A percentile compares a stretch with the other conserved stretches of the same genome.
phyloP scores from a whole-genome alignment of 2,329 filamentous ascomycete species.

The Trichoderma semiorbis region DNA sequence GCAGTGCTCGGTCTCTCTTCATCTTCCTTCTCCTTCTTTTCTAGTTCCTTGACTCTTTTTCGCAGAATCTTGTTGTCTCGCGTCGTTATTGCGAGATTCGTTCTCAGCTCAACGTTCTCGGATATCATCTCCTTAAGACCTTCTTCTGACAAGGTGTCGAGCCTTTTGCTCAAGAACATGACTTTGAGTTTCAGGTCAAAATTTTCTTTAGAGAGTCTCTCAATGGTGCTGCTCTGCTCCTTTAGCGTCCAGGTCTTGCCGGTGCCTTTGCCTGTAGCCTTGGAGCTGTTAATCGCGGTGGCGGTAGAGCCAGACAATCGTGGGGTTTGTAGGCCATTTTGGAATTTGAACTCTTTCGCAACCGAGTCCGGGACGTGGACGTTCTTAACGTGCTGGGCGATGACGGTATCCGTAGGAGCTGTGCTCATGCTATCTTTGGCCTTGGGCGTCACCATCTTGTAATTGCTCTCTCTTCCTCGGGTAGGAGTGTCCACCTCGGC shows the following conservation, averaged over 20 bases:
- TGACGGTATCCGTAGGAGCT: slow-evolving; percentile 80
- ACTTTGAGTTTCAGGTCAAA: slow-evolving; percentile 97
- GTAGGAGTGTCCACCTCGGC: slow-evolving; percentile 46
- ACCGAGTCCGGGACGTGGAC: slow-evolving; percentile 89
- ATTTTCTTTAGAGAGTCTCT: slow-evolving; percentile 94
- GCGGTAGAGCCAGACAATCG: slow-evolving; percentile 52
- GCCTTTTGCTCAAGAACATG: slow-evolving; percentile 89
- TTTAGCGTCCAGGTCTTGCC: slow-evolving; percentile 77
- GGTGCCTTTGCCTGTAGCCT: slow-evolving; percentile 51
- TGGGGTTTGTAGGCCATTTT: slow-evolving; percentile 62
- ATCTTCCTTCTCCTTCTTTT: slow-evolving; percentile 70
- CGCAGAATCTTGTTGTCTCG: slow-evolving; percentile 85
- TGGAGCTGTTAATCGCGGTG: slow-evolving; percentile 43
- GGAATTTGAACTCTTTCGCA: slow-evolving; percentile 78
- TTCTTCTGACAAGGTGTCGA: slow-evolving; percentile 92
- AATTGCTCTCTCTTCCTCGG: slow-evolving; percentile 39
- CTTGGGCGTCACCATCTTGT: slow-evolving; percentile 67
- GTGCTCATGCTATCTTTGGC: slow-evolving; percentile 49
- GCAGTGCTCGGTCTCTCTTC: slow-evolving; percentile 61
- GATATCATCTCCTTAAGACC: slow-evolving; percentile 97
- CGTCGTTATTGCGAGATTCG: slow-evolving; percentile 80
- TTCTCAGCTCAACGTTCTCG: slow-evolving; percentile 94
- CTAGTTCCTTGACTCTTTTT: slow-evolving; percentile 78
- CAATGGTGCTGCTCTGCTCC: slow-evolving; percentile 96
- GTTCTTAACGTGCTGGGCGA: slow-evolving; percentile 82